Percentiles rank a stretch among this genome's conserved stretches.
Conservation (phyloP, 805 yeast species). For the Lipomyces japonicus region DNA sequence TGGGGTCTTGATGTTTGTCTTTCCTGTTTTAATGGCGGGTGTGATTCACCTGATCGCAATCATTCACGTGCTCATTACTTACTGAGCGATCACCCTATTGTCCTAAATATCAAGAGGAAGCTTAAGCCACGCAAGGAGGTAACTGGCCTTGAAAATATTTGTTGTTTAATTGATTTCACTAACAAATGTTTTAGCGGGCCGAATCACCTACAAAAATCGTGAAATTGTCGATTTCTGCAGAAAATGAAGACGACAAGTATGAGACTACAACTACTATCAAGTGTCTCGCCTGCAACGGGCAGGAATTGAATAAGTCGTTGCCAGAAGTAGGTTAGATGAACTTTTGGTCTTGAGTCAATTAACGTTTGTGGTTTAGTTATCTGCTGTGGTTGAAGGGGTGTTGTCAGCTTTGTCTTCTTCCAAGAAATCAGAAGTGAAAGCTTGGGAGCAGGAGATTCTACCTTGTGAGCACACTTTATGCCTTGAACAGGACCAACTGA, state of each 20-base stretch:
- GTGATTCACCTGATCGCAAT: slow-evolving; percentile 55
- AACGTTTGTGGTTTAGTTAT: slow-evolving; percentile 28
- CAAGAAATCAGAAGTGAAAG: slow-evolving; percentile 64
- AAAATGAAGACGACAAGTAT: slow-evolving; percentile 59
- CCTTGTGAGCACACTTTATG: slow-evolving; percentile 73
- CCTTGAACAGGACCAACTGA: slow-evolving; percentile 43
- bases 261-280: slow-evolving; percentile 46
- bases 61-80: slow-evolving; percentile 54
- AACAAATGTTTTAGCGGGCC: slow-evolving; percentile 26
- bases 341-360: background rate
- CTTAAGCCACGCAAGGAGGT: slow-evolving; percentile 20
- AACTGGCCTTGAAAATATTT: slow-evolving; percentile 35
- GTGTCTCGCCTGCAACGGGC: slow-evolving; percentile 37
- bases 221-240: slow-evolving; percentile 64
- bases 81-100: slow-evolving; percentile 52
- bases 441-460: slow-evolving; percentile 86
- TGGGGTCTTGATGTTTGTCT: slow-evolving; percentile 74
- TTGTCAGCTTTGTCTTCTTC: slow-evolving; percentile 56
- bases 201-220: slow-evolving; percentile 48
- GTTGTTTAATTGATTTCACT: slow-evolving; percentile 20
- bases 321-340: slow-evolving; percentile 7
- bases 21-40: slow-evolving; percentile 49
- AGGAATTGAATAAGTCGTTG: slow-evolving; percentile 7
- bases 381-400: slow-evolving; percentile 44
- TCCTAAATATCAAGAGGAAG: slow-evolving; percentile 50